phyloP scores from a whole-genome alignment of 2,329 filamentous ascomycete species.

The Sarocladium oryzae region DNA sequence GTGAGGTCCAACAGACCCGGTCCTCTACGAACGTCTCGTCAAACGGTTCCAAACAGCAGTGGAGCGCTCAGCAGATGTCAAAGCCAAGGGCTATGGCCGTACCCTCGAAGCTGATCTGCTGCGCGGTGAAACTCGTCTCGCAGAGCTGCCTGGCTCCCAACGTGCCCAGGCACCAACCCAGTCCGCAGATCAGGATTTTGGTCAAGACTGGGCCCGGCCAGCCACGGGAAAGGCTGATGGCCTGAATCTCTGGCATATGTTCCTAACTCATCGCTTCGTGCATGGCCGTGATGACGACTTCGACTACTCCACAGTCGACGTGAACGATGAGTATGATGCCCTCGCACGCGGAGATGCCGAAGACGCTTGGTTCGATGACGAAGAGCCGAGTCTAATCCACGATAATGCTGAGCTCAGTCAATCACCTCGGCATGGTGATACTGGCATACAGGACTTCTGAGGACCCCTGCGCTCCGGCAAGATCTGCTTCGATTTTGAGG shows the following conservation, averaged over 20 bases:
- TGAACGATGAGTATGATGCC: slow-evolving; percentile 64
- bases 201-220: slow-evolving; percentile 29
- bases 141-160: slow-evolving; percentile 24
- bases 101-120: slow-evolving; percentile 71
- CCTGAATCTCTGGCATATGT: slow-evolving; percentile 60
- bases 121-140: slow-evolving; percentile 70
- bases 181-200: not conserved
- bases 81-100: slow-evolving; percentile 69
- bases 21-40: slow-evolving; percentile 76
- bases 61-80: slow-evolving; percentile 69
- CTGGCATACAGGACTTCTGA: slow-evolving; percentile 67
- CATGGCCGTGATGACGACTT: slow-evolving; percentile 71
- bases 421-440: slow-evolving; percentile 47
- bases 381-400: slow-evolving; percentile 62
- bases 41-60: slow-evolving; percentile 66
- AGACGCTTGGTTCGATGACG: slow-evolving; percentile 74
- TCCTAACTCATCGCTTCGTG: slow-evolving; percentile 69
- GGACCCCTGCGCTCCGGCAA: not conserved
- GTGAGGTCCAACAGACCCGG: slow-evolving; percentile 48
- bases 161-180: slow-evolving; percentile 10
- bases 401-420: slow-evolving; percentile 24
- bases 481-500: no score
- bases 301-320: slow-evolving; percentile 66
- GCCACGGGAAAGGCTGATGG: slow-evolving; percentile 54
- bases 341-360: slow-evolving; percentile 54